Evolutionary conservation across 352 stramenopile species (phyloP), one percentile per base, ranked within the genome.

Genomic region (Aphanomyces euteiches): DNA sequence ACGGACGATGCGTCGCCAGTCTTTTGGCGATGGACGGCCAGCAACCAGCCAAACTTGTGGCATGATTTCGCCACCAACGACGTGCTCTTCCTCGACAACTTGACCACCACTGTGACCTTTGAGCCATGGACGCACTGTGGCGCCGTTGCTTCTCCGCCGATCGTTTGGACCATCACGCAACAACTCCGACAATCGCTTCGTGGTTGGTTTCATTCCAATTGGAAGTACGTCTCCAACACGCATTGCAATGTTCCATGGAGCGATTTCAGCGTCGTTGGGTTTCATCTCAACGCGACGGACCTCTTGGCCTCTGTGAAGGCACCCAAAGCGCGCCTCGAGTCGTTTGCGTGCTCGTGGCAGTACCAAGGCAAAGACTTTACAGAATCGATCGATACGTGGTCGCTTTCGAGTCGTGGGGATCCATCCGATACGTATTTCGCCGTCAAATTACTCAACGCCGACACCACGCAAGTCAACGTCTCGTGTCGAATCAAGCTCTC

Each of bases 81-180:
- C 2, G 17, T 28, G 7, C 15, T 58, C 17, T 8, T 12, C 17
- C 21, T 58, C 15, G 7, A 13, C 7, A 28, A 7, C 36, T 28
- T 7, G 8, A 19, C 15, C 15, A 58, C 50, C 8, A 58, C 21
- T 28, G 36, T 58, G 19, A 17, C 8, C 7, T 58, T 19, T 8
- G 7, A 58, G 17, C 17, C 50, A 28, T 58, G 50, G 50, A 58
- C 50, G 7, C 50, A 58, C 7, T 58, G 50, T 28, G 50, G 50
- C 17, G 17, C 8, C 7, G 50, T 58, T 7, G 17, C 15, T 17
- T 37, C 50, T 17, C 17, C 7, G 1, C 15, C 50, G 1, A 13
- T 58, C 3, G 36, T 28, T 17, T 58, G 50, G 15, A 58, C 50
- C 1, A n/a, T 50, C 10, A n/a, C 43, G 10, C 10, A n/a, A 12